Evolutionary conservation across 2,329 filamentous ascomycete genomes (phyloP), one percentile per base, ranked within the genome.

Genomic region (Penicillium sp.): DNA sequence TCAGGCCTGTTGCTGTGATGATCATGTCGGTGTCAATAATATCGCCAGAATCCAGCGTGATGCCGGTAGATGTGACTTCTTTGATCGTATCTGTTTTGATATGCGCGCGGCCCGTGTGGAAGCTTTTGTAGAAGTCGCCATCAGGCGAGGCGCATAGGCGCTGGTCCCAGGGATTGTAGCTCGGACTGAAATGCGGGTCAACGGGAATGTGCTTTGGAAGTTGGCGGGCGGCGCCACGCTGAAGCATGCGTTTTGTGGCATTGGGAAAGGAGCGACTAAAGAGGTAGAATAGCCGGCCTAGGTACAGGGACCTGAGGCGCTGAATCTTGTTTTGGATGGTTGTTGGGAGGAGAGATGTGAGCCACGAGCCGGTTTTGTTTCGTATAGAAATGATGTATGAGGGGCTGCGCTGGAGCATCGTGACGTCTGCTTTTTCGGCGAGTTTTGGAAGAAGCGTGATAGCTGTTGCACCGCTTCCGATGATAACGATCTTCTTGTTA

Each of bases 381-480:
- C 9, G 72, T 1, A 84, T 60, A n/a, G 82, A 75, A 39, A 87
- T 56, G 52, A 92, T 79, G 65, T 90, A 92, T 1, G 80, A 82
- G 0, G 90, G 91, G 29, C 86, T 90, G 50, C 90, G 84, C 73
- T 95, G 90, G 3, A 95, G 79, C 83, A 93, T 90, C 1, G 89
- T 92, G 13, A 91, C 85, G 4, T 72, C 74, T 5, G 88, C 89
- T 26, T 80, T 84, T 45, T 88, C 76, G 0, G 85, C 84, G 22
- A 95, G 74, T 44, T 79, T 82, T 0, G 90, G 90, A 3, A 95
- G 68, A 0, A 96, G 79, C 0, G 90, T 93, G 39, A 93, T 75
- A 9, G 90, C 87, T 0, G 90, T 95, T 1, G 90, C 90, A 6
- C 91, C 90, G 14, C 84, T 88, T 13, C 90, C 90, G 58, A 93